Base-by-base conservation (phyloP, 345 rosid genomes). In the Iberis pinnata region DNA sequence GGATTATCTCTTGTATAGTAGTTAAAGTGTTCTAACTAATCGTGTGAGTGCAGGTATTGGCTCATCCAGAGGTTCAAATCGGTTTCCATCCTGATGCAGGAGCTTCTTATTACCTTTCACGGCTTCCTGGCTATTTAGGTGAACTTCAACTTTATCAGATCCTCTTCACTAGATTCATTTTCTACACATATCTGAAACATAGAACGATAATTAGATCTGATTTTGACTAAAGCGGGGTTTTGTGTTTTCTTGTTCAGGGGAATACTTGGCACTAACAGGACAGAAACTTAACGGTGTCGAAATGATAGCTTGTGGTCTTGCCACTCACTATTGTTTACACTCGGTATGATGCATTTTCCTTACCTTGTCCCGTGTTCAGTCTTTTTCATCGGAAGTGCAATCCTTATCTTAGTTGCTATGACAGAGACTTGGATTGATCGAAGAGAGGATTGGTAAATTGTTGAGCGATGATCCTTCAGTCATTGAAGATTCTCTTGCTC, bases 81-180 rank as follows among this genome's bases (percentile, higher is more conserved):
- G 90, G 98, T 13, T 92, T 88, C 71, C 90, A 88, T 73, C 97
- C 84, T 25, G 95, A 83, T 70, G 87, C 90, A 11, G 90, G 98
- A 56, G 95, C 97, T 60, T 80, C 98, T 9, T 83, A 76, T 61
- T 80, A 92, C 70, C 94, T 88, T 63, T 80, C 98, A 63, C 77
- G 73, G 48, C 81, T 92, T 13, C 94, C 97, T 67, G 94, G 94
- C 66, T 81, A 80, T 72, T 70, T 85, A 67, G 87, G 97, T 85
- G 52, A 53, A 16, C 50, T 40, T 52, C 43, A 59, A 10, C 17
- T 59, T 43, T 52, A 19, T 16, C 29, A 36, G 16, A 60, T 60
- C 40, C n/a, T 40, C 14, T 31, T 24, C 24, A 18, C 40, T 13
- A 17, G 12, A 45, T 67, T 39, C 43, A 44, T 29, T 37, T 45